phyloP scores from a whole-genome alignment of 2,329 filamentous ascomycete species.

The Phoma herbarum region DNA sequence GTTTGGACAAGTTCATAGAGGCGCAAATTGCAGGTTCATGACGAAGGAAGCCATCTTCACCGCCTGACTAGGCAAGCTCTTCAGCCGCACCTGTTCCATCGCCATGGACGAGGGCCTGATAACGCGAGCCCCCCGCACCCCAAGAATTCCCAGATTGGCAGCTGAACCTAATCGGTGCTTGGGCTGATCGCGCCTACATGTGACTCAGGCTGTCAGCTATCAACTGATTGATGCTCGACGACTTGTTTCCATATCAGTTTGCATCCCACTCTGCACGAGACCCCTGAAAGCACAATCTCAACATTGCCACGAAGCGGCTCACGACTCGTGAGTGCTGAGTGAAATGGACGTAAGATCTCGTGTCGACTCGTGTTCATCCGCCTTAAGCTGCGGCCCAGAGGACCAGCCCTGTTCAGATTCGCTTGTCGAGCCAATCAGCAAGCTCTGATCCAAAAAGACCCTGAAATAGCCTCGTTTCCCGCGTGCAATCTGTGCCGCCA shows the following conservation, averaged over 20 bases:
- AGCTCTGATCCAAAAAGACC: neutral
- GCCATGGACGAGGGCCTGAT: conserved; percentile 1
- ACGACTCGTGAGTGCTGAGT: conserved; percentile 1
- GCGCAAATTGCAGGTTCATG: neutral
- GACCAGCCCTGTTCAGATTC: conserved; percentile 1
- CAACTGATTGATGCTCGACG: neutral
- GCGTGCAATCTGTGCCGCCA: neutral
- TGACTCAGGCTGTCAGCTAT: conserved; percentile 1
- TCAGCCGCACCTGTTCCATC: conserved; percentile 15
- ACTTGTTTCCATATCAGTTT: neutral
- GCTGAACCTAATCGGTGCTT: conserved; percentile 8
- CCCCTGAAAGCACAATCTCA: neutral
- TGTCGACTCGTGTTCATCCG: conserved; percentile 15
- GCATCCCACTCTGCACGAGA: neutral
- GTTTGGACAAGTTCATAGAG: neutral
- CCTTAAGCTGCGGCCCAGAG: conserved; percentile 8
- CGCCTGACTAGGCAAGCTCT: conserved; percentile 6
- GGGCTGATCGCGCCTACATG: conserved; percentile 1
- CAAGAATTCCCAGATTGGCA: conserved; percentile 9
- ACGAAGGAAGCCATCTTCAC: neutral
- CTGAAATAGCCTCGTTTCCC: conserved; percentile 10
- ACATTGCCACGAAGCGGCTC: neutral
- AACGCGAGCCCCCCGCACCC: conserved; percentile 9
- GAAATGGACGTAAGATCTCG: conserved; percentile 2
- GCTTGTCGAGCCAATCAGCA: conserved; percentile 7